Conservation (phyloP, 345 rosid genomes). For the Eucalyptus polyanthemos region DNA sequence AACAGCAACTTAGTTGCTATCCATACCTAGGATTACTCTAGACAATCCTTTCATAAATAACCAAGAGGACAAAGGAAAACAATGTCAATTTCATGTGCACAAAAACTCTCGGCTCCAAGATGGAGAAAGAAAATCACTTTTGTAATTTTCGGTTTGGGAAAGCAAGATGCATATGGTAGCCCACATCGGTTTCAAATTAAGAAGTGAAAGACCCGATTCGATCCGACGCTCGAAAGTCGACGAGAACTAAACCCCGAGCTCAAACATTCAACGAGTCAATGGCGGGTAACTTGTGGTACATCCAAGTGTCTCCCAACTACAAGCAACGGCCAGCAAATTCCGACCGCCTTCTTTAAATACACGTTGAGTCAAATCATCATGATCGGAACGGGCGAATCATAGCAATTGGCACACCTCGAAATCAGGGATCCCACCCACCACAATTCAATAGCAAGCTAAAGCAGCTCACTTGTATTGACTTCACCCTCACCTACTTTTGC, state of each 20-base stretch:
- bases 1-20: not conserved
- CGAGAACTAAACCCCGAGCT: not conserved
- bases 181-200: not conserved
- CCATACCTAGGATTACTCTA: too few relatives aligned
- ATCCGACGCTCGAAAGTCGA: not conserved
- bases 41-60: not conserved
- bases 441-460: not conserved
- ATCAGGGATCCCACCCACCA: not conserved
- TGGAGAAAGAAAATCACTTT: not conserved
- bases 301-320: not conserved
- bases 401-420: not conserved
- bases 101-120: not conserved
- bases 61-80: not conserved
- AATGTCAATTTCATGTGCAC: accelerated
- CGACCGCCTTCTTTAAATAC: not conserved
- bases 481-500: not conserved
- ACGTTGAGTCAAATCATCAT: not conserved
- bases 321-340: not conserved
- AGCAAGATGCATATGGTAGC: not conserved
- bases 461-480: not conserved
- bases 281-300: not conserved
- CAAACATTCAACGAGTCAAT: not conserved
- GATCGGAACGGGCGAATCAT: not conserved
- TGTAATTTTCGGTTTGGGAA: not conserved
- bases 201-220: not conserved